Percentiles rank a stretch among this genome's conserved stretches.
Evolutionary conservation across 345 rosid genomes (phyloP).

Genomic region (Eucalyptus erythrocorys): DNA sequence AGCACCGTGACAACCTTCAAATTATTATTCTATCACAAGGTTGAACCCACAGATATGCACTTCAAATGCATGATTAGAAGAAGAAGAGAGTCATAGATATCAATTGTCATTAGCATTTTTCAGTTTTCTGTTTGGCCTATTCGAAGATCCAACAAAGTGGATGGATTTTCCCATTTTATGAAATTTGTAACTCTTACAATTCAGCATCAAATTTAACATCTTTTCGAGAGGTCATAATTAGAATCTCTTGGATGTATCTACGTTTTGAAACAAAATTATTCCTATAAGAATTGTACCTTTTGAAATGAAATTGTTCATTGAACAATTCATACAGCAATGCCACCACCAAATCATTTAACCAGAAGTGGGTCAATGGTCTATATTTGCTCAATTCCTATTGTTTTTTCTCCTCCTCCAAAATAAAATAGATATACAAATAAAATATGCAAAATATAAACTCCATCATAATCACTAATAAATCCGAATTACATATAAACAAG

Average conservation of each 20-base stretch:
- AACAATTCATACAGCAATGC: neutral
- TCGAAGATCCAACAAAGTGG: neutral
- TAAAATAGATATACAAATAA: neutral
- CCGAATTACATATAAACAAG: neutral
- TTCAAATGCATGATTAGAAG: neutral
- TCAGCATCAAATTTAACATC: neutral
- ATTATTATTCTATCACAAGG: neutral
- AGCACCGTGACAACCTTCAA: neutral
- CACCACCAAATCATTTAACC: neutral
- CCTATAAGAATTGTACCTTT: neutral
- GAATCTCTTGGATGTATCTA: neutral
- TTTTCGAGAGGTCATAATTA: neutral
- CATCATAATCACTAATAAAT: neutral
- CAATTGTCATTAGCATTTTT: neutral
- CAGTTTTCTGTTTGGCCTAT: neutral
- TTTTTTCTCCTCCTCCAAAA: neutral
- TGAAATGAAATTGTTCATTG: neutral
- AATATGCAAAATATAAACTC: neutral
- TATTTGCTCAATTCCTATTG: neutral
- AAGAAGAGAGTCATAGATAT: neutral
- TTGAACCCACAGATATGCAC: neutral
- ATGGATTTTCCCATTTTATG: neutral
- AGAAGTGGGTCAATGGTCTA: neutral
- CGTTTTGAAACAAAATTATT: neutral
- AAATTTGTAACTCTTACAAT: neutral